These are phyloP conservation scores for Verbena officinalis DNA, from an alignment of 257 asterid species.

Conservation along the genomic window DNA sequence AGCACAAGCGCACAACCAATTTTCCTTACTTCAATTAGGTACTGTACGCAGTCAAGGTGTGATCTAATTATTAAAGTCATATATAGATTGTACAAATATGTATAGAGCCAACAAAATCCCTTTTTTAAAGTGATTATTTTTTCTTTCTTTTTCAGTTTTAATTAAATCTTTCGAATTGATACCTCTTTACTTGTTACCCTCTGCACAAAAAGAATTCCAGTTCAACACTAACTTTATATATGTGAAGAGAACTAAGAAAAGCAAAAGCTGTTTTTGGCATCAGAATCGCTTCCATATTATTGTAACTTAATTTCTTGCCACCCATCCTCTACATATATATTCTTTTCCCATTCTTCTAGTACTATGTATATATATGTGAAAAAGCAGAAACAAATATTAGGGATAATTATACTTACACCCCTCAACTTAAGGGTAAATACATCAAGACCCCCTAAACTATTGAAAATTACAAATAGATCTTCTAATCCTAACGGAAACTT, in stretches of 20 bases:
- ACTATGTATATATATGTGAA: no score
- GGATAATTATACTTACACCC: no score
- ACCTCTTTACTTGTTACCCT: not conserved
- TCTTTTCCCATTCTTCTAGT: not conserved
- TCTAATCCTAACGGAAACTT: no score
- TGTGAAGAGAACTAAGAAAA: conserved; percentile 13
- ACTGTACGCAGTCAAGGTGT: not conserved
- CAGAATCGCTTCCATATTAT: conserved; percentile 28
- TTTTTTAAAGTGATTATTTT: not conserved
- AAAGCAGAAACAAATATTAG: no score
- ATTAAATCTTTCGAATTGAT: not conserved
- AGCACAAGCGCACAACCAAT: no score
- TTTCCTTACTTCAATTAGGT: not conserved
- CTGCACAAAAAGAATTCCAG: conserved; percentile 1
- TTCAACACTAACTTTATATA: conserved; percentile 3
- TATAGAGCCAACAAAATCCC: not conserved
- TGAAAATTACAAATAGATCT: no score
- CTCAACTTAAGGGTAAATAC: no score
- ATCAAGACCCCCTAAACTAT: no score
- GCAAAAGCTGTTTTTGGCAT: conserved; percentile 20
- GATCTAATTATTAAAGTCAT: not conserved
- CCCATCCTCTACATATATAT: not conserved
- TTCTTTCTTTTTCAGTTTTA: not conserved
- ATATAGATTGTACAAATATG: not conserved
- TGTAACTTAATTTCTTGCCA: not conserved